Base-by-base conservation (phyloP, 2,329 filamentous ascomycete genomes). In the Xylaria sp. region DNA sequence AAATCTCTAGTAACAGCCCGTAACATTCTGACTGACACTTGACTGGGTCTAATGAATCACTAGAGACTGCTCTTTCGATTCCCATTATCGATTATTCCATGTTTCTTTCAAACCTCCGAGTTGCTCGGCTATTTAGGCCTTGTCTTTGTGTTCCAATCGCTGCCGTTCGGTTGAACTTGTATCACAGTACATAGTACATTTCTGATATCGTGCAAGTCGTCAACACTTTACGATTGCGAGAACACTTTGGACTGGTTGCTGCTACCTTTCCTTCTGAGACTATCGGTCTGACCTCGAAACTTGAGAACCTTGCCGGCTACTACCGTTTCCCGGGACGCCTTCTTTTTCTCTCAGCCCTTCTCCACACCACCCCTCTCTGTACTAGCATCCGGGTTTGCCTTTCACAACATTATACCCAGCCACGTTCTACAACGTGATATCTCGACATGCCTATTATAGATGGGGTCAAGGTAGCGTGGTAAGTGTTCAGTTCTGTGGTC, bases 391-490 rank as follows among this genome's bases (percentile, higher is more conserved):
- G 34, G 60, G 30, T n/a, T 53, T 53, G 60, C 34, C 39, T 62
- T 55, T 39, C 30, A 52, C 52, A 23, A 43, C 34, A 53, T 66
- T 55, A n/a, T 48, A 39, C 56, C 53, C 32, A 57, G 23, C 36
- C 28, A 20, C 39, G 23, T 43, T 32, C 25, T 60, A 32, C 46
- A 60, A 52, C 53, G 65, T 52, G 41, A 18, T 36, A 25, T 55
- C 45, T 63, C 77, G 83, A 77, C 64, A 92, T 92, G 90, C 88
- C 89, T 76, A 83, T 90, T 57, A 89, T 92, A 72, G 87, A 91
- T 75, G 90, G 90, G 70, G 84, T 89, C 78, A 91, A 91, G 81
- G 91, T 92, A 85, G 90, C 90, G 77, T 92, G 90, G 90, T 92
- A 86, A 75, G 89, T 83, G 39, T 57, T 46, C 58, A 23, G 18